Evolutionary conservation across 2,329 filamentous ascomycete genomes (phyloP).

Genomic region (Fusarium neocosmosporiellum): DNA sequence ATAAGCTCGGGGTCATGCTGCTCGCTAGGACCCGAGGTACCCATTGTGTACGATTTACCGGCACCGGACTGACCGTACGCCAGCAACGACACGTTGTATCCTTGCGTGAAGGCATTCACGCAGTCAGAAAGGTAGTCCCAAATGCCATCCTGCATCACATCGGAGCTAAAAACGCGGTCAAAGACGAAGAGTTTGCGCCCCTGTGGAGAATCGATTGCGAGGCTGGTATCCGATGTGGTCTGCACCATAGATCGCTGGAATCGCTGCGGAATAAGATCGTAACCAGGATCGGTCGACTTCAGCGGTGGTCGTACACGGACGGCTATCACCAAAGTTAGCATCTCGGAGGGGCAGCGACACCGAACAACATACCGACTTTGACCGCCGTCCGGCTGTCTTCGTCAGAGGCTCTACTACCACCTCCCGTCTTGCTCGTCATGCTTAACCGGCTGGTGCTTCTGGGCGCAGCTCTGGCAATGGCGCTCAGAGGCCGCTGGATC

Average conservation of each 20-base stretch:
- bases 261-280: slow-evolving; percentile 92
- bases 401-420: slow-evolving; percentile 85
- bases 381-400: slow-evolving; percentile 92
- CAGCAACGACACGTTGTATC: slow-evolving; percentile 97
- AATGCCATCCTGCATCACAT: slow-evolving; percentile 85
- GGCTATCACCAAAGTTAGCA: slow-evolving; percentile 62
- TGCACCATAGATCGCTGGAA: slow-evolving; percentile 95
- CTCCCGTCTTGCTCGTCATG: slow-evolving; percentile 80
- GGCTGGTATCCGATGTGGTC: slow-evolving; percentile 83
- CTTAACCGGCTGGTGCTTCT: slow-evolving; percentile 88
- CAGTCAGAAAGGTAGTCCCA: slow-evolving; percentile 96
- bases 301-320: slow-evolving; percentile 93
- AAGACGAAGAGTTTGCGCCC: slow-evolving; percentile 97
- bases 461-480: slow-evolving; percentile 77
- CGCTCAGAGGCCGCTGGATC: slow-evolving; percentile 79
- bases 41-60: slow-evolving; percentile 99
- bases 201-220: slow-evolving; percentile 90
- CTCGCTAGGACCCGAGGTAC: slow-evolving; percentile 87
- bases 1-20: slow-evolving; percentile 77
- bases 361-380: slow-evolving; percentile 85
- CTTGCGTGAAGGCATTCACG: slow-evolving; percentile 89
- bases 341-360: not conserved
- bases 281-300: slow-evolving; percentile 86
- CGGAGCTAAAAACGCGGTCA: slow-evolving; percentile 90
- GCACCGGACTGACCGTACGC: slow-evolving; percentile 98